Conservation (phyloP, 2,329 filamentous ascomycete genomes). For the Ramichloridium luteum region DNA sequence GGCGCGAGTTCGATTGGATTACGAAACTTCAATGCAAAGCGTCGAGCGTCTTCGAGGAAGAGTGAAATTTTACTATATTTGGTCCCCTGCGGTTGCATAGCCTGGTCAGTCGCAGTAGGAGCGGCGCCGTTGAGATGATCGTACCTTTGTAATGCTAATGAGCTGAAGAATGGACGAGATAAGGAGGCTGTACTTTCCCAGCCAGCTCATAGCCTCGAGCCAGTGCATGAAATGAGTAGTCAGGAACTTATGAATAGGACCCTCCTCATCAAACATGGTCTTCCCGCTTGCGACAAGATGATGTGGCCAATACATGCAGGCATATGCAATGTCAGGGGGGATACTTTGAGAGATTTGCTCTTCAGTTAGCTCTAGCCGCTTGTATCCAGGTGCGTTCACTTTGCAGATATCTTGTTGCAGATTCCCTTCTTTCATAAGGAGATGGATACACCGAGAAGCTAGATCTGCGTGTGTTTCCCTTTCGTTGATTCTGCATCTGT, state of each 20-base stretch:
- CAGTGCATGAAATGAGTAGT: slow-evolving; percentile 1
- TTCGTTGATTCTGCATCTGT: slow-evolving; percentile 13
- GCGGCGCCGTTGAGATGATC: not conserved
- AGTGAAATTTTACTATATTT: not conserved
- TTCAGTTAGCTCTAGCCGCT: not conserved
- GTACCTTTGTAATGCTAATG: slow-evolving; percentile 1
- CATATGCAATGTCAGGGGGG: slow-evolving; percentile 28
- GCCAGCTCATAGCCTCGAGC: slow-evolving; percentile 1
- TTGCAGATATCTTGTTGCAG: slow-evolving; percentile 2
- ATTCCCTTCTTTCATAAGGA: slow-evolving; percentile 1
- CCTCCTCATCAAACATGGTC: slow-evolving; percentile 2
- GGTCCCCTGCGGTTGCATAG: not conserved
- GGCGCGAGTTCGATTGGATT: not conserved
- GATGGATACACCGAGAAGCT: slow-evolving; percentile 8
- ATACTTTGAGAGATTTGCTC: slow-evolving; percentile 14
- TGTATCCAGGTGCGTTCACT: slow-evolving; percentile 1
- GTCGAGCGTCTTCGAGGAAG: slow-evolving; percentile 1
- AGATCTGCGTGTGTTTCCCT: slow-evolving; percentile 9
- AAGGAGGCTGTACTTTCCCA: not conserved
- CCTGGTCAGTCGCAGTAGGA: not conserved
- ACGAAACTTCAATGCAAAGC: not conserved
- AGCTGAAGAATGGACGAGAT: not conserved
- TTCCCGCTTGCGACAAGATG: slow-evolving; percentile 20
- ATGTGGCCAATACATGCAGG: slow-evolving; percentile 30
- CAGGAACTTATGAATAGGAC: slow-evolving; percentile 23